These are phyloP conservation scores for Globisporangium alternatum DNA, from an alignment of 352 stramenopile genomes.

Conservation along the genomic window DNA sequence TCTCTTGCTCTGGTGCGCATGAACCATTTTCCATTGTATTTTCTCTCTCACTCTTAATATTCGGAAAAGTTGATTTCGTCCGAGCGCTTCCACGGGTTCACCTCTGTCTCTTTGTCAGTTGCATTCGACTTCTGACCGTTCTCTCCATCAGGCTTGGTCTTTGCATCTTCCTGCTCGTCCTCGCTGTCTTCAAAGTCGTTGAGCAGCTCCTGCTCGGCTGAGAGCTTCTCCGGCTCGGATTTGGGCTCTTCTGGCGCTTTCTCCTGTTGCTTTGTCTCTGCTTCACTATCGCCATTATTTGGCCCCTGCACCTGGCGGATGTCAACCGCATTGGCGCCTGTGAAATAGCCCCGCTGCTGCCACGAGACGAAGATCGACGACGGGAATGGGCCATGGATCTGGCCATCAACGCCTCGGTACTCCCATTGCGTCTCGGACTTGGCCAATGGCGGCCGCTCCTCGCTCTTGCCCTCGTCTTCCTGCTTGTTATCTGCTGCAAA, in stretches of 20 bases:
- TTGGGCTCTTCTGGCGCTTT: slow-evolving; percentile 20
- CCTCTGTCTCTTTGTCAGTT: slow-evolving; percentile 21
- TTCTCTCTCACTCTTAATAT: slow-evolving; percentile 30
- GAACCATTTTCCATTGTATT: neutral
- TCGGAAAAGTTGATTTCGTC: slow-evolving; percentile 72
- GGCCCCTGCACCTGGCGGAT: slow-evolving; percentile 45
- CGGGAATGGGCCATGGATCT: slow-evolving; percentile 74
- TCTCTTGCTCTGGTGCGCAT: neutral
- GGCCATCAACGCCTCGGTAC: slow-evolving; percentile 65
- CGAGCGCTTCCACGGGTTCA: slow-evolving; percentile 53
- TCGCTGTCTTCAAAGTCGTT: slow-evolving; percentile 87
- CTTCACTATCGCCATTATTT: neutral
- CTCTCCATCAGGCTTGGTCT: slow-evolving; percentile 10
- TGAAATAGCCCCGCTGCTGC: slow-evolving; percentile 81
- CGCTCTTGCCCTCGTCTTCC: slow-evolving; percentile 32
- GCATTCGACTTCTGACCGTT: slow-evolving; percentile 14
- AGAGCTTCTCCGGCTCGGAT: slow-evolving; percentile 33
- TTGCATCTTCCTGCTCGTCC: slow-evolving; percentile 35
- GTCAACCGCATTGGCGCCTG: slow-evolving; percentile 64
- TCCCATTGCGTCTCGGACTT: slow-evolving; percentile 69
- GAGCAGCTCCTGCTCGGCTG: slow-evolving; percentile 73
- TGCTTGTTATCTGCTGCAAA: slow-evolving; percentile 19
- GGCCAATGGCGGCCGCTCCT: slow-evolving; percentile 26
- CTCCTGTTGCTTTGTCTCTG: slow-evolving; percentile 8
- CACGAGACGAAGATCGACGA: slow-evolving; percentile 73